Conservation (phyloP, 2,329 filamentous ascomycete genomes). For the Colletotrichum australisinense region DNA sequence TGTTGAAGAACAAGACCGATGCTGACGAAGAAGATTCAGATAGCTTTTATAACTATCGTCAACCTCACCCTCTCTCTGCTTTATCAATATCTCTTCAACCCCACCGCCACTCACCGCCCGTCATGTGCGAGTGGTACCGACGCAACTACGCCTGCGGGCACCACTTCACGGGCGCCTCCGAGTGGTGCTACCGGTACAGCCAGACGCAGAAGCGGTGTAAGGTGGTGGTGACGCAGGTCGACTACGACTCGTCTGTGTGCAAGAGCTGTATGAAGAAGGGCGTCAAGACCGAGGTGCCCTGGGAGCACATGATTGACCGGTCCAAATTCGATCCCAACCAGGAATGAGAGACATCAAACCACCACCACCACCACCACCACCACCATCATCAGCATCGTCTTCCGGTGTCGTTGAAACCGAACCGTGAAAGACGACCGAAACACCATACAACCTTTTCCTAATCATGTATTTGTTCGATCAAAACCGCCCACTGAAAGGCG, state of each 20-base stretch:
- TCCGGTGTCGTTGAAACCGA: background rate
- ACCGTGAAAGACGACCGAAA: background rate
- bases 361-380: background rate
- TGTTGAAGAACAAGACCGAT: background rate
- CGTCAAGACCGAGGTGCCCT: conserved; percentile 17
- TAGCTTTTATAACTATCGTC: background rate
- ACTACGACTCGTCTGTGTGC: conserved; percentile 30
- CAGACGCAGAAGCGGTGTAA: conserved; percentile 36
- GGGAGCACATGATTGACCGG: conserved; percentile 33
- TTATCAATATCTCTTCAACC: background rate
- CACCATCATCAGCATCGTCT: background rate
- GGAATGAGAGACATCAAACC: background rate
- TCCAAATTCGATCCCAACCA: conserved; percentile 27
- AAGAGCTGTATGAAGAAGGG: conserved; percentile 25
- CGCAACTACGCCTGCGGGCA: conserved; percentile 37
- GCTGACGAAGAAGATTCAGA: background rate
- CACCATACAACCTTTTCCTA: no score
- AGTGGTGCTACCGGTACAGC: conserved; percentile 36
- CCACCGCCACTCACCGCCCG: background rate
- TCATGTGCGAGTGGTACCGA: conserved; percentile 38
- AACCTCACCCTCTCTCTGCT: background rate
- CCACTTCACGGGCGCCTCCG: conserved; percentile 34
- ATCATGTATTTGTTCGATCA: background rate
- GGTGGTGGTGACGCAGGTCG: conserved; percentile 31
- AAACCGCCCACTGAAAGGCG: background rate